Evolutionary conservation across 1,284 basidiomycete species (phyloP), one percentile per base, ranked within the genome.

Genomic region (Wolfiporia cocos): DNA sequence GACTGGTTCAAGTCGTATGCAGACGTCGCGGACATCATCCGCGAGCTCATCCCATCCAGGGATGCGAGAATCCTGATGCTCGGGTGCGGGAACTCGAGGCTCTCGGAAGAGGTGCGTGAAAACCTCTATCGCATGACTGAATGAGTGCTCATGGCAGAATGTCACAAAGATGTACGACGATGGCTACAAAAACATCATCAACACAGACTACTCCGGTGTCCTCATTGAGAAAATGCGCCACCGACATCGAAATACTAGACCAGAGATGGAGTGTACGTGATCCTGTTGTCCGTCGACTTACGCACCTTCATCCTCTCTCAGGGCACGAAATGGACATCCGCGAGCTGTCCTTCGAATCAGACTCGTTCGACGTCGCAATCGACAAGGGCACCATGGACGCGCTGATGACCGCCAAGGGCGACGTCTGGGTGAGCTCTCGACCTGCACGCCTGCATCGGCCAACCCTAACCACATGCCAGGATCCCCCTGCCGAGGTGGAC

Each of bases 331-430:
- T 92, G 86, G 92, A 95, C 55, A 79, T 95, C 18, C 73, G 92
- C 19, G 61, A 80, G 21, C 67, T 96, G 14, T 63, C 72, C 21
- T 90, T 93, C 49, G 73, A 73, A 0, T 69, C 81, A 41, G 67
- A 65, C 2, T 73, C 74, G 1, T 92, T 95, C 55, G 91, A 95
- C 57, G 68, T 95, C 32, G 88, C 83, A 0, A 85, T 96, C 37
- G 92, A 96, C 65, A 96, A 95, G 76, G 91, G 81, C 47, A 94
- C 91, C 0, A 93, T 95, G 90, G 92, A 94, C 60, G 90, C 92
- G 0, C 89, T 96, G 86, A 81, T 94, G 76, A 86, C 91, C 0
- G 74, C 77, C 0, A 90, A 91, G 61, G 85, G 87, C 6, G 86
- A 92, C 57, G 85, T 92, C 48, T 94, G 92, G 92, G 90, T 90